These are phyloP conservation scores for Vigna trinervia DNA, from an alignment of 306 rosid genomes.

Conservation along the genomic window DNA sequence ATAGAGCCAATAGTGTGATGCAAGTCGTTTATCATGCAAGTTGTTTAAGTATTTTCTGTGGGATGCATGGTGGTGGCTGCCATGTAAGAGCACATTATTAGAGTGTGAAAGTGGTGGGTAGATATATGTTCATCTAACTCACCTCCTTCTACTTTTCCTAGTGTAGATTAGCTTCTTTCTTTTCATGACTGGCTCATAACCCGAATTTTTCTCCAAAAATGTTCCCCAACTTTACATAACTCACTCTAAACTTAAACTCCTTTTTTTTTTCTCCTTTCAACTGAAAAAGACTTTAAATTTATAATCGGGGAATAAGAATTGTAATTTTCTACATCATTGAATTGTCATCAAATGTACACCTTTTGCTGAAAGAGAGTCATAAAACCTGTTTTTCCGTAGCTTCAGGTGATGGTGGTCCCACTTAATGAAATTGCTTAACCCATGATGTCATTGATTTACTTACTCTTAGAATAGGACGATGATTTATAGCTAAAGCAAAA, in stretches of 20 bases:
- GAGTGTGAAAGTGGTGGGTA: conserved; percentile 39
- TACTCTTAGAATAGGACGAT: conserved; percentile 34
- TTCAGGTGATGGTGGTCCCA: conserved; percentile 41
- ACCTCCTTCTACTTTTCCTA: conserved; percentile 52
- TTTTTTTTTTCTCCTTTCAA: neutral
- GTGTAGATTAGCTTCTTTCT: conserved; percentile 47
- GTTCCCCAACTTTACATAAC: conserved; percentile 41
- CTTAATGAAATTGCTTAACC: conserved; percentile 53
- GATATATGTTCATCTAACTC: conserved; percentile 50
- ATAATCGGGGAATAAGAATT: conserved; percentile 30
- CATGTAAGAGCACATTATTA: conserved; percentile 58
- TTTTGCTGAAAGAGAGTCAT: conserved; percentile 22
- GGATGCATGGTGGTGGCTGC: conserved; percentile 57
- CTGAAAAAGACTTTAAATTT: neutral
- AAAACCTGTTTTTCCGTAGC: neutral
- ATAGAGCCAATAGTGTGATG: conserved; percentile 9
- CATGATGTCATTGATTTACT: conserved; percentile 58
- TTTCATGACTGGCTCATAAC: conserved; percentile 45
- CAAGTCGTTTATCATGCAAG: neutral
- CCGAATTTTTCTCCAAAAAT: conserved; percentile 40
- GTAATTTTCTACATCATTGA: conserved; percentile 32
- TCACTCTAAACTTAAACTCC: conserved; percentile 10
- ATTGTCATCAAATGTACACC: conserved; percentile 39
- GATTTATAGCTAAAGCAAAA: conserved; percentile 38
- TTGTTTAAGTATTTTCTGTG: neutral